phyloP scores from a whole-genome alignment of 2,329 filamentous ascomycete species.

The Triangularia setosa region DNA sequence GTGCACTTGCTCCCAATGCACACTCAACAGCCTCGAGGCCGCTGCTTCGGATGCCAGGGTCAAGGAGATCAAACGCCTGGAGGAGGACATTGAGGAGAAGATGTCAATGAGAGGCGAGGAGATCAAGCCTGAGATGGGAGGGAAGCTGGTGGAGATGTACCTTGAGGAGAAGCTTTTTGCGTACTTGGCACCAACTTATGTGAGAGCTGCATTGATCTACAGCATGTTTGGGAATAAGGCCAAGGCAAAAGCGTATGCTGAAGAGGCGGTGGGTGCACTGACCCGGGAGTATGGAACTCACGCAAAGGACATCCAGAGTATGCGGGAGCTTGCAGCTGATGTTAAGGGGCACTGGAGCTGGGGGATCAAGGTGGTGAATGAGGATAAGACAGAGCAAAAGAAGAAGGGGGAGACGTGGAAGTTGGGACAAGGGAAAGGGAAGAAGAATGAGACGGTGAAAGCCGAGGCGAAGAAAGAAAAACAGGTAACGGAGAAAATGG shows the following conservation, averaged over 20 bases:
- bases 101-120: conserved; percentile 14
- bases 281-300: conserved; percentile 31
- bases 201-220: conserved; percentile 37
- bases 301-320: conserved; percentile 29
- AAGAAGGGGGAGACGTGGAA: neutral
- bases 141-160: conserved; percentile 31
- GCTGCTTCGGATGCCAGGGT: conserved; percentile 34
- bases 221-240: conserved; percentile 35
- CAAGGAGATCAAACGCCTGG: conserved; percentile 28
- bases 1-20: conserved; percentile 35
- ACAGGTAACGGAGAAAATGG: neutral
- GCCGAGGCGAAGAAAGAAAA: neutral
- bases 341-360: conserved; percentile 34
- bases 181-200: conserved; percentile 35
- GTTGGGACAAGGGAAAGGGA: neutral
- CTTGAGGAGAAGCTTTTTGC: conserved; percentile 32
- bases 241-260: conserved; percentile 31
- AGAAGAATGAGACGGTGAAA: neutral
- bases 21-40: conserved; percentile 12
- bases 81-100: conserved; percentile 25
- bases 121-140: conserved; percentile 28
- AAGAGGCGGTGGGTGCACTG: conserved; percentile 31
- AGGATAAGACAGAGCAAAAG: neutral
- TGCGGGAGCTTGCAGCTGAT: conserved; percentile 32
- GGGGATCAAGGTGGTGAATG: conserved; percentile 19